A percentile compares a stretch with the other conserved stretches of the same genome.
Conservation (phyloP, 2,329 filamentous ascomycete genomes). For the Sarocladium brachiariae region DNA sequence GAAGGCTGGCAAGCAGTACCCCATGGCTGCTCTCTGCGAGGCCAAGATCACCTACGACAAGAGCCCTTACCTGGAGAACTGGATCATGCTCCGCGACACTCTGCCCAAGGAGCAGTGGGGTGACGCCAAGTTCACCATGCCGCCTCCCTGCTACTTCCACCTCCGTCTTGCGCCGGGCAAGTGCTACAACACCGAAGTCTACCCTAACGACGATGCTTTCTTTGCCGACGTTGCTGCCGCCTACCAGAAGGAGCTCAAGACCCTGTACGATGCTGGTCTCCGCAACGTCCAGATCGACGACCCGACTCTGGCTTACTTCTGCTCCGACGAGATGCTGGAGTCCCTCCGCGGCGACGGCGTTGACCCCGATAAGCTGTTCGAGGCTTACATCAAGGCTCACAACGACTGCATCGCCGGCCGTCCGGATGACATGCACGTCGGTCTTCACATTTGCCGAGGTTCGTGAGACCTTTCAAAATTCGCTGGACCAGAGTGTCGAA, state of each 20-base stretch:
- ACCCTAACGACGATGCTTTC: slow-evolving; percentile 46
- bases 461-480: slow-evolving; percentile 5
- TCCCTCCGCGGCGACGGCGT: slow-evolving; percentile 51
- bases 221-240: slow-evolving; percentile 50
- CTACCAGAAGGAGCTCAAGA: slow-evolving; percentile 47
- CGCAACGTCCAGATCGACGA: slow-evolving; percentile 56
- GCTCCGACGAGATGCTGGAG: slow-evolving; percentile 58
- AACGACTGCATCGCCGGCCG: slow-evolving; percentile 59
- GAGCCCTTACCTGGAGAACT: slow-evolving; percentile 38
- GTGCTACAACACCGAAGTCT: slow-evolving; percentile 46
- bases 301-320: slow-evolving; percentile 60
- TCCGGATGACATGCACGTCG: slow-evolving; percentile 61
- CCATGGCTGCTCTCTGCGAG: slow-evolving; percentile 33
- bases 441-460: slow-evolving; percentile 54
- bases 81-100: slow-evolving; percentile 27
- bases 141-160: slow-evolving; percentile 64
- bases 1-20: slow-evolving; percentile 30
- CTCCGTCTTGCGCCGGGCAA: slow-evolving; percentile 40
- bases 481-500: neutral
- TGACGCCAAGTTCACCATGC: slow-evolving; percentile 62
- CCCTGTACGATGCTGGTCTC: slow-evolving; percentile 47
- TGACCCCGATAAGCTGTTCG: slow-evolving; percentile 57
- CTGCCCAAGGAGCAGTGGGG: slow-evolving; percentile 53
- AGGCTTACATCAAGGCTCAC: slow-evolving; percentile 66
- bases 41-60: slow-evolving; percentile 34